Evolutionary conservation across 2,329 filamentous ascomycete genomes (phyloP).

Genomic region (Colletotrichum melonis): DNA sequence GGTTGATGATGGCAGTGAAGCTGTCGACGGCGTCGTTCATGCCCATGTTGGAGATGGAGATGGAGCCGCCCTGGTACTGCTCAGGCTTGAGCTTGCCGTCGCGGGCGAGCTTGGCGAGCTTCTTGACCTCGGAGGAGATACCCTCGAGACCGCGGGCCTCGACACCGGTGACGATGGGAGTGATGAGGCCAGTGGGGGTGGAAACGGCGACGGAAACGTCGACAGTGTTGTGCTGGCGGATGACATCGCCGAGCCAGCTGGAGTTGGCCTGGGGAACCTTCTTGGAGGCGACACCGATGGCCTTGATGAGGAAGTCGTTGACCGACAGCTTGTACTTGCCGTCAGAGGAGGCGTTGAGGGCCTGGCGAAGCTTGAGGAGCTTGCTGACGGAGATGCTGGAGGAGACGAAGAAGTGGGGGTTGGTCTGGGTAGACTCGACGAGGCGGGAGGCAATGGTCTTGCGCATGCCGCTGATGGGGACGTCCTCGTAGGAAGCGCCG

Average conservation of each 20-base stretch:
- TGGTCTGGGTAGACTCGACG: constrained; percentile 84
- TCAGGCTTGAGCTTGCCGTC: constrained; percentile 99
- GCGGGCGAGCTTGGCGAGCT: constrained; percentile 94
- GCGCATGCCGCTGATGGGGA: constrained; percentile 90
- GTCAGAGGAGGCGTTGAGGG: constrained; percentile 87
- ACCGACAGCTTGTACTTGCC: constrained; percentile 99
- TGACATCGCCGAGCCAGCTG: constrained; percentile 89
- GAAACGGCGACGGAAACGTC: constrained; percentile 97
- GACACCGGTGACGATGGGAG: constrained; percentile 93
- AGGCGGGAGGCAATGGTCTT: constrained; percentile 96
- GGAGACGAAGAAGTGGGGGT: constrained; percentile 98
- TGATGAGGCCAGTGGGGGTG: constrained; percentile 94
- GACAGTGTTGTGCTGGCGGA: constrained; percentile 92
- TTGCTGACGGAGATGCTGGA: constrained; percentile 92
- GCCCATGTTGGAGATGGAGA: constrained; percentile 99
- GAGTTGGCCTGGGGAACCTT: constrained; percentile 98
- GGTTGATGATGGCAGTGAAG: constrained; percentile 99
- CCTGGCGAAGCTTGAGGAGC: constrained; percentile 94
- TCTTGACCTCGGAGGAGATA: constrained; percentile 92
- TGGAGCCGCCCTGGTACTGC: constrained; percentile 98
- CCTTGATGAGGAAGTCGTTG: constrained; percentile 99
- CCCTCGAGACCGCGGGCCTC: constrained; percentile 86
- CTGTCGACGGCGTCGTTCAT: constrained; percentile 98
- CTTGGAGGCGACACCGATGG: constrained; percentile 85
- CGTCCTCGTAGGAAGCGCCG: constrained; percentile 82